Base-by-base conservation (phyloP, 2,329 filamentous ascomycete genomes). In the Helotiales sp. region DNA sequence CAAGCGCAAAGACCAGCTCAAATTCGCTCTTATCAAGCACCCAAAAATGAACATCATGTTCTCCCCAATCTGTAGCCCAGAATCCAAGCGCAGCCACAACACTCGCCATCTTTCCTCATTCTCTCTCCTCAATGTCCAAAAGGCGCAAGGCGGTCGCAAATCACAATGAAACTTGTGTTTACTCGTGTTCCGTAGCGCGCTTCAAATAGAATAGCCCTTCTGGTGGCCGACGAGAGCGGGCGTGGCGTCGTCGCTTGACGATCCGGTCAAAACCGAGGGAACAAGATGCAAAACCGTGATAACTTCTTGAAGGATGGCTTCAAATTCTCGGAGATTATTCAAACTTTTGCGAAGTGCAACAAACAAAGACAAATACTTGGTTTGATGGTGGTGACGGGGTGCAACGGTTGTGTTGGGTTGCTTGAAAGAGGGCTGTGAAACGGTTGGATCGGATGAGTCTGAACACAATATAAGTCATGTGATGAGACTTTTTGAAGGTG, bases 91-190 rank as follows among this genome's bases (percentile, higher is more conserved):
- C 52, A 55, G 52, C 52, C n/a, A 55, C 30, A 22, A 55, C 17
- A 34, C 2, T 11, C 52, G 50, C 54, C 54, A 6, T 57, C 10
- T 24, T 37, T 17, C 30, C 30, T 20, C 28, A 6, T 40, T 37
- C 52, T 24, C 8, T 57, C 30, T 57, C 30, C 20, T 5, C 5
- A 37, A 34, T 22, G n/a, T 34, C 17, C 28, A 3, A 20, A 55
- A 32, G 17, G n/a, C 52, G 52, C 52, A 55, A 37, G 20, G 17
- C 52, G n/a, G 30, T 13, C 28, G 52, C 30, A 34, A 1, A 34
- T 55, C 52, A n/a, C 20, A 55, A 55, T 55, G 52, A 55, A 55
- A 55, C 52, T 54, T 55, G 30, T n/a, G 52, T 55, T 22, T 55
- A 32, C 52, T 55, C 6, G 50, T 55, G 3, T 20, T n/a, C 52